These are phyloP conservation scores for Truncatella angustata DNA, from an alignment of 2,329 filamentous ascomycete species.

Conservation along the genomic window DNA sequence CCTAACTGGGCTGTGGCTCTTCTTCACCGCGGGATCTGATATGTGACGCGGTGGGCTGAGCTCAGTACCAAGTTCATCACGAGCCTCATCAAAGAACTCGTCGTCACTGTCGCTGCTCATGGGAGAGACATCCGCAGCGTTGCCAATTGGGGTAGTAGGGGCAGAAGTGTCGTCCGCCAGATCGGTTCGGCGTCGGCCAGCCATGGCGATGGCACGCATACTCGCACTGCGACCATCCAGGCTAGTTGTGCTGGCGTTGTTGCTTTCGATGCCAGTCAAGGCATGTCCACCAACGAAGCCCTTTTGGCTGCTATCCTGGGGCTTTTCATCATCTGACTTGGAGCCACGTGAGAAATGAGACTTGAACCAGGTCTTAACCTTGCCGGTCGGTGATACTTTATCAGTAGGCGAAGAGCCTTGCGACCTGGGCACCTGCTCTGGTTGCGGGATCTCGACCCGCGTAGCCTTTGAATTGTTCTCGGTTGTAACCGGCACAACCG, in stretches of 20 bases:
- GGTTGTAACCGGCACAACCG: constrained; percentile 9
- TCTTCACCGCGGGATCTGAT: constrained; percentile 29
- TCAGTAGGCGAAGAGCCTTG: constrained; percentile 16
- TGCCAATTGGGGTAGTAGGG: constrained; percentile 11
- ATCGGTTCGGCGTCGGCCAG: constrained; percentile 31
- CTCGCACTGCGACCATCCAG: constrained; percentile 40
- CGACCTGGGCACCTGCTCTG: constrained; percentile 13
- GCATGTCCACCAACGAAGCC: constrained; percentile 52
- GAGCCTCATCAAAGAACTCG: constrained; percentile 35
- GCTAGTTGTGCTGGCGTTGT: constrained; percentile 44
- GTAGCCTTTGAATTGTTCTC: not conserved
- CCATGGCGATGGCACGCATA: constrained; percentile 46
- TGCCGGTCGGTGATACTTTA: constrained; percentile 16
- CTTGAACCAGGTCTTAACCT: constrained; percentile 55
- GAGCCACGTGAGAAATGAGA: constrained; percentile 47
- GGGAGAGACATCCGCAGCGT: constrained; percentile 19
- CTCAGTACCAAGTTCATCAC: constrained; percentile 43
- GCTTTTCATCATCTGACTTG: constrained; percentile 36
- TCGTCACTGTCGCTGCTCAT: constrained; percentile 31
- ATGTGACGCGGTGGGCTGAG: constrained; percentile 38
- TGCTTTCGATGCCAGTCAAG: constrained; percentile 38
- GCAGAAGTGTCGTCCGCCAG: constrained; percentile 18
- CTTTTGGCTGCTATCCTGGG: constrained; percentile 24
- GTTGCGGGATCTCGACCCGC: constrained; percentile 9
- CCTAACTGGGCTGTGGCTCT: constrained; percentile 50